Evolutionary conservation across 768 basidiomycete species (phyloP).

Genomic region (Udeniomyces megalosporus): DNA sequence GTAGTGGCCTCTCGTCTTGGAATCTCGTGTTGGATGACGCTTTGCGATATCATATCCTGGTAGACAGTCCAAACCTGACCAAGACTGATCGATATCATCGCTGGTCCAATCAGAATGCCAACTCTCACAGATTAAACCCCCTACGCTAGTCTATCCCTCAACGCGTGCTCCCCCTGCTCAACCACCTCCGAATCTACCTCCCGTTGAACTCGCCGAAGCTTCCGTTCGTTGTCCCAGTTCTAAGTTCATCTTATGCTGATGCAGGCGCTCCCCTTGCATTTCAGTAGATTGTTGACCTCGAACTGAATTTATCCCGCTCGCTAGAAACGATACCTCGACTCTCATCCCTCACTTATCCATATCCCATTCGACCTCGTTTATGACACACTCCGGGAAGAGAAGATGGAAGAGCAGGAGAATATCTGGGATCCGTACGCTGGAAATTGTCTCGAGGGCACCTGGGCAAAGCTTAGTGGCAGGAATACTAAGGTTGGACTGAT

Average conservation of each 20-base stretch:
- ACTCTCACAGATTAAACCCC: neutral
- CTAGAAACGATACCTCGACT: conserved; percentile 11
- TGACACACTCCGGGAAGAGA: neutral
- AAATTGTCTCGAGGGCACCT: conserved; percentile 8
- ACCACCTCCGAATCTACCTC: conserved; percentile 18
- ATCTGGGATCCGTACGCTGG: conserved; percentile 6
- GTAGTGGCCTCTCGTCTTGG: too few relatives aligned
- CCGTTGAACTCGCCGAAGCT: conserved; percentile 18
- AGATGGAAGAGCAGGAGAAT: neutral
- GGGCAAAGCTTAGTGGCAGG: neutral
- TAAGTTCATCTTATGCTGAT: too few relatives aligned
- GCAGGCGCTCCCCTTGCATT: too few relatives aligned
- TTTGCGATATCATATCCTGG: too few relatives aligned
- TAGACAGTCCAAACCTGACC: too few relatives aligned
- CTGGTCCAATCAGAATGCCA: too few relatives aligned
- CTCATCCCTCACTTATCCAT: conserved; percentile 1
- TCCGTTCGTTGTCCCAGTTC: neutral
- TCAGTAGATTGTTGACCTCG: too few relatives aligned
- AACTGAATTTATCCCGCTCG: too few relatives aligned
- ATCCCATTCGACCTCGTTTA: conserved; percentile 7
- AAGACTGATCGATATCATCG: too few relatives aligned
- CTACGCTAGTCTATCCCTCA: conserved; percentile 14
- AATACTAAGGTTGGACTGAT: neutral
- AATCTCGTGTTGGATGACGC: too few relatives aligned
- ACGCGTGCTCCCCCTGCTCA: conserved; percentile 9